Evolutionary conservation across 495 filamentous ascomycete species (phyloP).

Genomic region (Penicillium paxilli): DNA sequence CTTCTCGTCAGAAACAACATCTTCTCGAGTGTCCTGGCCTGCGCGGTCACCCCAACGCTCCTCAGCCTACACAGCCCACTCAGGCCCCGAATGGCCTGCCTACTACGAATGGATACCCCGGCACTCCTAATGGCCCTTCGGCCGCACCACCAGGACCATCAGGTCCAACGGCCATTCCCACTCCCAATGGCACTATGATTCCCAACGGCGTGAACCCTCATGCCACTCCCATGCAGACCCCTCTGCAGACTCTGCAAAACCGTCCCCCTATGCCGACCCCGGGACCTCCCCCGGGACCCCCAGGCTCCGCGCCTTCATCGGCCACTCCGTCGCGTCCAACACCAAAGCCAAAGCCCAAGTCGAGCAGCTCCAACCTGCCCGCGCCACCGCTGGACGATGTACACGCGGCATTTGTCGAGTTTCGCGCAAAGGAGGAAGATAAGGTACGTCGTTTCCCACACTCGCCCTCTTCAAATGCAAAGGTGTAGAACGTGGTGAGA

Average conservation of each 20-base stretch:
- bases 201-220: constrained; percentile 48
- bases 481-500: too few species aligned
- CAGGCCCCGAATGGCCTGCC: constrained; percentile 45
- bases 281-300: constrained; percentile 28
- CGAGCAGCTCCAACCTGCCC: constrained; percentile 37
- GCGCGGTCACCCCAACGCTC: constrained; percentile 45
- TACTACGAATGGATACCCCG: constrained; percentile 45
- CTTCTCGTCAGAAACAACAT: constrained; percentile 57
- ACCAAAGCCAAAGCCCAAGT: constrained; percentile 46
- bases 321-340: constrained; percentile 36
- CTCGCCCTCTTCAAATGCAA: too few species aligned
- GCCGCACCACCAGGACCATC: constrained; percentile 34
- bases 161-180: constrained; percentile 36
- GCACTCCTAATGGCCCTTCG: constrained; percentile 44
- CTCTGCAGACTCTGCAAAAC: constrained; percentile 39
- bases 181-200: constrained; percentile 44
- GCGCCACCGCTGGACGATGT: constrained; percentile 53
- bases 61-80: constrained; percentile 42
- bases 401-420: constrained; percentile 57
- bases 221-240: constrained; percentile 45
- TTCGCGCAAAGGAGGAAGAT: constrained; percentile 58
- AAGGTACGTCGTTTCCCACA: constrained; percentile 46
- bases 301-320: constrained; percentile 32
- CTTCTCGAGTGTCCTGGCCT: constrained; percentile 55
- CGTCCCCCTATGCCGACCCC: constrained; percentile 42